Evolutionary conservation across 306 rosid genomes (phyloP), one percentile per base, ranked within the genome.

Genomic region (Sicyos edulis): DNA sequence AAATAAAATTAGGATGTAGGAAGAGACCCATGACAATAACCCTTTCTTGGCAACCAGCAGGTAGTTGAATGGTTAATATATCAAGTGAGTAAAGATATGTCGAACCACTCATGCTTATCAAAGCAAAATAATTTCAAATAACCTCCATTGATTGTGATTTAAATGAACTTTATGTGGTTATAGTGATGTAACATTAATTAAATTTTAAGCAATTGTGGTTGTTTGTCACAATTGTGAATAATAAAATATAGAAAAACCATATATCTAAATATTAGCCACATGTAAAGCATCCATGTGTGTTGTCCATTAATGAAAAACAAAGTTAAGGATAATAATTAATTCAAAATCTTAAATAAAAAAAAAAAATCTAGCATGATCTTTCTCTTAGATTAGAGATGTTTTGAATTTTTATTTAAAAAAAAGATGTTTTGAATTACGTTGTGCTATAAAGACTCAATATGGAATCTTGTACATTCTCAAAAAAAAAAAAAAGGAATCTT

Each of bases 61-160:
- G 53, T 40, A 42, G 70, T 64, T 64, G 70, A 44, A 64, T 37
- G n/a, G 70, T 64, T 64, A 21, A 42, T 26, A 3, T 64, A 64
- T 64, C 70, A 64, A 42, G 52, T 32, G 26, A 63, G 50, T 16
- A 10, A 40, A 40, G 50, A 64, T 57, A 8, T 29, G 70, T 64
- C 42, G 70, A 64, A 42, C 70, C 16, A 40, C 70, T 5, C 53
- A 40, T 64, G 29, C 53, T 64, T 64, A 64, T 64, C 10, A 40
- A 19, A 19, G 8, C 2, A 29, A 7, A 61, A 64, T 1, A 40
- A 64, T n/a, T n/a, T 64, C 70, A 37, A 64, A 64, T 51, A 64
- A 40, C 52, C 16, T 32, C 16, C 21, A 37, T n/a, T 64, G 32
- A 17, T 64, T 64, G 70, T 64, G 29, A 40, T 64, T 40, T 64